Evolutionary conservation across 73 alveolate species (phyloP), one percentile per base, ranked within the genome.

Genomic region (Tetrahymena malaccensis): DNA sequence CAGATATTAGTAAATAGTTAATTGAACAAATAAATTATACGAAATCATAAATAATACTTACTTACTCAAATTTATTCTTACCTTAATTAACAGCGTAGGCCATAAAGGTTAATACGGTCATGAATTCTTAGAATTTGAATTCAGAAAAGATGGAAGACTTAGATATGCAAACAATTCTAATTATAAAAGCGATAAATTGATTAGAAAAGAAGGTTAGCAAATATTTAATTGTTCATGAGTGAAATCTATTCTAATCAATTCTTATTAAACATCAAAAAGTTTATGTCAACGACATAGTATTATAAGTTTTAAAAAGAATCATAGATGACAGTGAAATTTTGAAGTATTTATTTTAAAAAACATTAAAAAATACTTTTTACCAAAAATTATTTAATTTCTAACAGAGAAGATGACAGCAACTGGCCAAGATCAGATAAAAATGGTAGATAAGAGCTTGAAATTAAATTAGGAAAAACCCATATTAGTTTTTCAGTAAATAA

Each of bases 51-150:
- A 19, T 21, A 1, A 50, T 50, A 15, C 83, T 5, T 10, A 50
- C 0, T 10, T 3, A 19, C 83, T 50, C 22, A 50, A 50, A 2
- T 38, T 43, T n/a, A 43, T 43, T 93, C 55, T 93, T 96, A 55
- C 84, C 35, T 97, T 19, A 96, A 96, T 43, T 85, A 96, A 37
- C 96, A 97, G 96, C 94, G 98, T 98, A 38, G 99, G 99, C 22
- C 99, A 98, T 96, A 98, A 97, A 95, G 99, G 99, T 57, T 94
- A 96, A 84, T 98, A 93, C 96, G 99, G 99, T n/a, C 99, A 98
- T 94, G 99, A 99, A 96, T 99, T 98, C 96, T 93, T 99, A 84
- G 99, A 99, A 96, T 98, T 97, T 96, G 99, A 99, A 96, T 93
- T 99, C 96, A 93, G 97, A 35, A 97, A 97, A 12, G 99, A 99